Base-by-base conservation (phyloP, 225 moss, liverwort and hornwort genomes). In the Bryoerythrophyllum caledonicum region DNA sequence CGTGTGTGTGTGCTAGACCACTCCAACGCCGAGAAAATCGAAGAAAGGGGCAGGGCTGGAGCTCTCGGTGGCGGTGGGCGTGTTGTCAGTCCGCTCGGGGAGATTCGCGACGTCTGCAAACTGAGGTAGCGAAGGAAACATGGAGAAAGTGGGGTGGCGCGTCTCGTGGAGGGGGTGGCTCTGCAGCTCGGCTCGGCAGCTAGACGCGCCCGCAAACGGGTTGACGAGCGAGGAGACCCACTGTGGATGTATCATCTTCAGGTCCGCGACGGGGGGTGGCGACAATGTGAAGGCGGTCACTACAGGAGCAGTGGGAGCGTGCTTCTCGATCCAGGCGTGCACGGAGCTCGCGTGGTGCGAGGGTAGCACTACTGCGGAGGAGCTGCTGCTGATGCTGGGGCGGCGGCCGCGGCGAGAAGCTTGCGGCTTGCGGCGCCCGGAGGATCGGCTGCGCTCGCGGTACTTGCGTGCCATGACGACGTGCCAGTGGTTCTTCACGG, bases 401-500 rank as follows among this genome's bases (percentile, higher is more conserved):
- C 83, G 80, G 63, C 76, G 66, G 70, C 90, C 79, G 71, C 86
- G 87, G 62, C 83, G 78, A 0, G 87, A 69, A 2, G 80, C 73
- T 51, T 88, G 94, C n/a, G 77, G 77, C 78, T 90, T 90, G 71
- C 90, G 85, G 34, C 96, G 84, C 4, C 87, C 88, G 16, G 80
- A 82, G 21, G 91, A 85, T 59, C 93, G 93, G 62, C 88, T 88
- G 58, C 85, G 90, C 85, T 96, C 92, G 20, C 96, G 92, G 56
- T 81, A 88, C 82, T 90, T 91, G 26, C 96, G 83, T 2, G 96
- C 96, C 84, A 94, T 94, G 68, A 96, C 94, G 27, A 96, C 96
- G 63, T 96, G 96, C 87, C 91, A 96, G 79, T 96, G 96, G 60
- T 96, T 96, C 81, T 96, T 96, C 43, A 96, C 96, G 2, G 94